A percentile compares a stretch with the other conserved stretches of the same genome.
These are phyloP conservation scores for Capsella rubella DNA, from an alignment of 441 rosid species.

Conservation along the genomic window DNA sequence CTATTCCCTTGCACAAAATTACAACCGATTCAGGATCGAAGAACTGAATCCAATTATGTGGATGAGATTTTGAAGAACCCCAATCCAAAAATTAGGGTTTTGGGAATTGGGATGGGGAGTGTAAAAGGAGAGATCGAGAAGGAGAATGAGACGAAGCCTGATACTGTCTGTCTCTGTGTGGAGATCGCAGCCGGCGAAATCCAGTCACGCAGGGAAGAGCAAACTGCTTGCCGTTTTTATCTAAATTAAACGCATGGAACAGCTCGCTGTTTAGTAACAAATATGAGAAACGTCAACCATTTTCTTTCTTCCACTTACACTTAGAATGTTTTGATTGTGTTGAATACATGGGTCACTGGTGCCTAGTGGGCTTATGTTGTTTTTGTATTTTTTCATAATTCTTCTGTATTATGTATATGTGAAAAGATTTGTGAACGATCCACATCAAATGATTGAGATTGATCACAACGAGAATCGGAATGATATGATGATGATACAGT, in stretches of 20 bases:
- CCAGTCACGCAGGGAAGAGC: slow-evolving; percentile 24
- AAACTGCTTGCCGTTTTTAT: slow-evolving; percentile 39
- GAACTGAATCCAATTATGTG: slow-evolving; percentile 11
- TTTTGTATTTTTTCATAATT: neutral
- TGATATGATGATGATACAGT: neutral
- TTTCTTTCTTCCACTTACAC: neutral
- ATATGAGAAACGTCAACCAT: slow-evolving; percentile 11
- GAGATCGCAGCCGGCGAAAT: slow-evolving; percentile 38
- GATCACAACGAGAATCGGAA: neutral
- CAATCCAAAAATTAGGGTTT: slow-evolving; percentile 20
- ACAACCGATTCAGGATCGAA: slow-evolving; percentile 7
- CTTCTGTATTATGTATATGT: neutral
- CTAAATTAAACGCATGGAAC: neutral
- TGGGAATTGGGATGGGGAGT: slow-evolving; percentile 24
- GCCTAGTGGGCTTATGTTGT: neutral
- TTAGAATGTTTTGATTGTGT: neutral
- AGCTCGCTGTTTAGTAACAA: slow-evolving; percentile 24
- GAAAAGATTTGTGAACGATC: neutral
- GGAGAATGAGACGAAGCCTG: slow-evolving; percentile 39
- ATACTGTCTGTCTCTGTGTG: slow-evolving; percentile 15
- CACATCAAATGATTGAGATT: neutral
- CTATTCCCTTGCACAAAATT: neutral
- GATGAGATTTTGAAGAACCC: slow-evolving; percentile 21
- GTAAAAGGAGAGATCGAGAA: slow-evolving; percentile 25
- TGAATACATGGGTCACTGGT: neutral